phyloP scores from a whole-genome alignment of 2,329 filamentous ascomycete genomes.

The Colletotrichum sp. region DNA sequence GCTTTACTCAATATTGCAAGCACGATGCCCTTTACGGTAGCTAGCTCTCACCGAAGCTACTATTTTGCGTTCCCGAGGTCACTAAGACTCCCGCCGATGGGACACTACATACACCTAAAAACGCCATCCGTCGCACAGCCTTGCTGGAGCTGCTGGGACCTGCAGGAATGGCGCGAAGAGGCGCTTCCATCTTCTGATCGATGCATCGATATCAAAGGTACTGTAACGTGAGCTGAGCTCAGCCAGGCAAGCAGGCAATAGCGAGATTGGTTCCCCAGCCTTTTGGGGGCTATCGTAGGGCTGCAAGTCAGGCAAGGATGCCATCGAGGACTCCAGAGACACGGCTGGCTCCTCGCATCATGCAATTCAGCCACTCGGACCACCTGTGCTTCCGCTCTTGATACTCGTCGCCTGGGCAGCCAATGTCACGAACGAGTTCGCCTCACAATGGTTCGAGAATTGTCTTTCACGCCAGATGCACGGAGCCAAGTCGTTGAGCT shows the following conservation, averaged over 20 bases:
- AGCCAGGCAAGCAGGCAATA: background rate
- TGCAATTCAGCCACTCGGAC: slow-evolving; percentile 7
- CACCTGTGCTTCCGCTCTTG: background rate
- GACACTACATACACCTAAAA: background rate
- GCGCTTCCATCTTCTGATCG: background rate
- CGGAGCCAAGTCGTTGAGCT: background rate
- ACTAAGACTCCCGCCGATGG: background rate
- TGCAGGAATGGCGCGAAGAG: slow-evolving; percentile 2
- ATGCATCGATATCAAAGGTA: background rate
- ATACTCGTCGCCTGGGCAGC: background rate
- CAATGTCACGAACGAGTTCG: background rate
- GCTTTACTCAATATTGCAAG: slow-evolving; percentile 1
- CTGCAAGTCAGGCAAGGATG: background rate
- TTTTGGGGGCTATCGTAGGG: background rate
- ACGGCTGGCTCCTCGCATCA: background rate
- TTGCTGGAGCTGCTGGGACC: background rate
- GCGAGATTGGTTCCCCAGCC: background rate
- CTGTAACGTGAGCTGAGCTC: background rate
- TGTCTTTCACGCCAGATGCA: background rate
- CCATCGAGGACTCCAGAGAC: background rate
- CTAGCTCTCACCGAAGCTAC: background rate
- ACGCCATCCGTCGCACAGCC: slow-evolving; percentile 4
- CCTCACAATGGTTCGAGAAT: background rate
- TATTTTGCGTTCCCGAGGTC: background rate
- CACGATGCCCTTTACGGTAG: slow-evolving; percentile 8